Evolutionary conservation across 73 alveolate genomes (phyloP).

Genomic region (Vitrella brassicaformis): DNA sequence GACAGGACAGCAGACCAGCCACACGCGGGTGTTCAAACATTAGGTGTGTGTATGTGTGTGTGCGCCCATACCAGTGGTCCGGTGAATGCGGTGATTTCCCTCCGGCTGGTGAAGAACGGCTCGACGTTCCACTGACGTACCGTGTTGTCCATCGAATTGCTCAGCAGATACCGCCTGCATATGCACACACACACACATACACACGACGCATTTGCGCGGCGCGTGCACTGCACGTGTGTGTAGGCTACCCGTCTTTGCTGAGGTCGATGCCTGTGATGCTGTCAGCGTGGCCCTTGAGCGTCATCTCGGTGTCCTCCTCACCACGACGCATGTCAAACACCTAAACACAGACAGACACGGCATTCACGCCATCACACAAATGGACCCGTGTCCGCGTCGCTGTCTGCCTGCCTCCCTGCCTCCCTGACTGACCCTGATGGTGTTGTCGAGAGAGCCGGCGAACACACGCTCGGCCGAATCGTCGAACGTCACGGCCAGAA

Average conservation of each 20-base stretch:
- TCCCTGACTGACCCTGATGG: slow-evolving; percentile 51
- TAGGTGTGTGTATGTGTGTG: too few species aligned
- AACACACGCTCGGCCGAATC: slow-evolving; percentile 59
- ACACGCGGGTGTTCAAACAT: too few species aligned
- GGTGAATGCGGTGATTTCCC: too few species aligned
- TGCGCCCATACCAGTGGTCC: too few species aligned
- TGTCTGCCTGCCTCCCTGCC: too few species aligned
- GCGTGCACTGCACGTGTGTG: too few species aligned
- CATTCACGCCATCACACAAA: too few species aligned
- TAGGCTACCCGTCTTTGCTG: slow-evolving; percentile 4
- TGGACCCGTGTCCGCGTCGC: too few species aligned
- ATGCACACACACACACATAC: too few species aligned
- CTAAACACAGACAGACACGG: too few species aligned
- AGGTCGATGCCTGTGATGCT: slow-evolving; percentile 70
- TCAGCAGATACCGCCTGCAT: slow-evolving; percentile 51
- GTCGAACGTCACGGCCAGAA: slow-evolving; percentile 44
- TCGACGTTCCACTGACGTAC: slow-evolving; percentile 5
- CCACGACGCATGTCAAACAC: neutral
- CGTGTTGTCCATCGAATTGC: slow-evolving; percentile 76
- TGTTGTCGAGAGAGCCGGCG: slow-evolving; percentile 78
- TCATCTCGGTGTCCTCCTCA: neutral
- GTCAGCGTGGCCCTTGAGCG: slow-evolving; percentile 68
- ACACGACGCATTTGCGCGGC: too few species aligned
- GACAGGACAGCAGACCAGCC: neutral
- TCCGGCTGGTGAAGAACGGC: neutral